Evolutionary conservation across 257 asterid genomes (phyloP).

Genomic region (Solanum clarkiae): DNA sequence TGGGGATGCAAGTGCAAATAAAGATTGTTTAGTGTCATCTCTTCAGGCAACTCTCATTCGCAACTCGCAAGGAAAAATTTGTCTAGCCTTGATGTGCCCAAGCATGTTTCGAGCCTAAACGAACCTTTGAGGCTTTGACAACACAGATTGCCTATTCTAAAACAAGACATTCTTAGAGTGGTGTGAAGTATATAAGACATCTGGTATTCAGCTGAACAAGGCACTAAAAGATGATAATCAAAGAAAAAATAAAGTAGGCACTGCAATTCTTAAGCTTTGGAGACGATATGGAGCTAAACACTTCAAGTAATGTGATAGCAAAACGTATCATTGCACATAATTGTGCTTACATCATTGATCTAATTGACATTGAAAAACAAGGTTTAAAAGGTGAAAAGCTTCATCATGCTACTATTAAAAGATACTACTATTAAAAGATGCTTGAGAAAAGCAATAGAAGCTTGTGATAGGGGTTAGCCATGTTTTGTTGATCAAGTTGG

Average conservation of each 20-base stretch:
- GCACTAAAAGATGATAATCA: background rate
- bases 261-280: background rate
- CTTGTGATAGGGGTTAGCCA: background rate
- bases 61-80: background rate
- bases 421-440: background rate
- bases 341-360: background rate
- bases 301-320: background rate
- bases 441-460: conserved; percentile 10
- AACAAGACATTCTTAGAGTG: background rate
- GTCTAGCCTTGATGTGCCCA: background rate
- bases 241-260: background rate
- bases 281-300: background rate
- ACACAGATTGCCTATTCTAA: background rate
- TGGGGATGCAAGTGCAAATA: background rate
- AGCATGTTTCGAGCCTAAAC: background rate
- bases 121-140: background rate
- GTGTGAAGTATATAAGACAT: background rate
- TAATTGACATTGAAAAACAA: background rate
- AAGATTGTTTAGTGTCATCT: background rate
- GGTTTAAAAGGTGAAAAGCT: background rate
- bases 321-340: background rate
- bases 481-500: background rate
- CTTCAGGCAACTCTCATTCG: background rate
- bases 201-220: background rate
- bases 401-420: background rate